phyloP scores from a whole-genome alignment of 2,329 filamentous ascomycete species.

The Aspergillus glaucus region DNA sequence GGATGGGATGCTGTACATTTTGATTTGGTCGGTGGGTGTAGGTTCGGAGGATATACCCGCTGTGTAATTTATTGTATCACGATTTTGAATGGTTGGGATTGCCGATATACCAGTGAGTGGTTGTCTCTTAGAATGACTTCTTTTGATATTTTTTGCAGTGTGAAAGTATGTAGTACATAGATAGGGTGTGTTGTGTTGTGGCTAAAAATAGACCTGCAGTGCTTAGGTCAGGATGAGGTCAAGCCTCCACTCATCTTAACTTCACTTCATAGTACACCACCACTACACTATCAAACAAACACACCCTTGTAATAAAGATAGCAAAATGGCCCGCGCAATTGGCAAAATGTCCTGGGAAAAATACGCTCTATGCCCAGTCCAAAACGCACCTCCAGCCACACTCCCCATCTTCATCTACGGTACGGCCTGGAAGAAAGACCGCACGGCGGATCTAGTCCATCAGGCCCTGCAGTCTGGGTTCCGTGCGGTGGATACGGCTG shows the following conservation, averaged over 20 bases:
- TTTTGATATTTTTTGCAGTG: no score
- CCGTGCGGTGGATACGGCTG: conserved; percentile 68
- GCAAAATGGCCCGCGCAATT: conserved; percentile 17
- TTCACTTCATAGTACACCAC: background rate
- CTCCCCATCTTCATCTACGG: conserved; percentile 60
- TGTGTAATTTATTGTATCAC: no score
- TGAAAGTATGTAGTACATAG: no score
- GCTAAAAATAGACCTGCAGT: background rate
- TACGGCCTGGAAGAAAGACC: conserved; percentile 77
- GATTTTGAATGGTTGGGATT: no score
- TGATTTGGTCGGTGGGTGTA: no score
- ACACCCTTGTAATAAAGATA: background rate
- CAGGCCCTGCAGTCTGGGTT: conserved; percentile 64
- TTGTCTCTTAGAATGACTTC: no score
- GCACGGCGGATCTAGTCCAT: conserved; percentile 61
- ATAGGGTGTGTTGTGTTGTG: no score
- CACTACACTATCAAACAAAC: background rate
- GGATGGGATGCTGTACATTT: no score
- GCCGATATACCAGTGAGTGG: no score
- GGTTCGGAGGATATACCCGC: no score
- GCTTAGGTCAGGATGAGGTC: conserved; percentile 2
- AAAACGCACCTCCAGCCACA: conserved; percentile 16
- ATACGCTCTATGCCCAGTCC: conserved; percentile 21
- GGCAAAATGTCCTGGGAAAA: conserved; percentile 27
- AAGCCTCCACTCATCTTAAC: background rate